These are phyloP conservation scores for Reutealis trisperma DNA, from an alignment of 345 rosid species.

Conservation along the genomic window DNA sequence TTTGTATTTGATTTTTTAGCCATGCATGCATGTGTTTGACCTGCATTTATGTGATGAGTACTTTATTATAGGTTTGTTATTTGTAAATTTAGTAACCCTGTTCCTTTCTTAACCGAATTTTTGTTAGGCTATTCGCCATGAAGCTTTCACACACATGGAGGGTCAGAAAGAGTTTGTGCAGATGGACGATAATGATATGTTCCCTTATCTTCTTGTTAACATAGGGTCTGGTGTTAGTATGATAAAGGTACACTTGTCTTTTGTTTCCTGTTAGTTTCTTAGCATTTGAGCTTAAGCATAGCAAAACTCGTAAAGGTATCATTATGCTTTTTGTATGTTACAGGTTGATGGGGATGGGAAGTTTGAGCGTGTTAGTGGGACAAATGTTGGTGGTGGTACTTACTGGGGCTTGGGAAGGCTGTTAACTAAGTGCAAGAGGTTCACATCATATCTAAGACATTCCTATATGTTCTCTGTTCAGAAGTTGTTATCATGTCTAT, in stretches of 20 bases:
- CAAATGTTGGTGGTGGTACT: constrained; percentile 99
- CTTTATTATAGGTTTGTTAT: background rate
- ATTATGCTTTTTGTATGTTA: constrained; percentile 14
- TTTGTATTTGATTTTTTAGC: background rate
- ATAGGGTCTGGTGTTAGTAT: constrained; percentile 99
- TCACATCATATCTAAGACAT: constrained; percentile 19
- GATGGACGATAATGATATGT: constrained; percentile 84
- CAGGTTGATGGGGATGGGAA: constrained; percentile 99
- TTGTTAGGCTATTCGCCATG: constrained; percentile 96
- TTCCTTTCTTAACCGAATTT: constrained; percentile 4
- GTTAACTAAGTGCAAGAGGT: constrained; percentile 95
- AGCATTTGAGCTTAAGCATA: constrained; percentile 7
- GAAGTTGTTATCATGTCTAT: constrained; percentile 6
- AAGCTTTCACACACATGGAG: constrained; percentile 97
- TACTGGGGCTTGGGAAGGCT: constrained; percentile 98
- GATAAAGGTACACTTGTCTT: constrained; percentile 65
- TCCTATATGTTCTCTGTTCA: background rate
- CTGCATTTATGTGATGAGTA: background rate
- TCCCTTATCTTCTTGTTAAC: constrained; percentile 97
- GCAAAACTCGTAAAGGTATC: constrained; percentile 5
- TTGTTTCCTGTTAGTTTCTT: constrained; percentile 8
- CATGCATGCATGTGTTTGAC: constrained; percentile 1
- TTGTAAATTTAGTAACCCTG: background rate
- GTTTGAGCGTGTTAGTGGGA: constrained; percentile 93
- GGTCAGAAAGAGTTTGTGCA: constrained; percentile 94